Evolutionary conservation across 345 rosid species (phyloP).

Genomic region (Rubroshorea leprosula): DNA sequence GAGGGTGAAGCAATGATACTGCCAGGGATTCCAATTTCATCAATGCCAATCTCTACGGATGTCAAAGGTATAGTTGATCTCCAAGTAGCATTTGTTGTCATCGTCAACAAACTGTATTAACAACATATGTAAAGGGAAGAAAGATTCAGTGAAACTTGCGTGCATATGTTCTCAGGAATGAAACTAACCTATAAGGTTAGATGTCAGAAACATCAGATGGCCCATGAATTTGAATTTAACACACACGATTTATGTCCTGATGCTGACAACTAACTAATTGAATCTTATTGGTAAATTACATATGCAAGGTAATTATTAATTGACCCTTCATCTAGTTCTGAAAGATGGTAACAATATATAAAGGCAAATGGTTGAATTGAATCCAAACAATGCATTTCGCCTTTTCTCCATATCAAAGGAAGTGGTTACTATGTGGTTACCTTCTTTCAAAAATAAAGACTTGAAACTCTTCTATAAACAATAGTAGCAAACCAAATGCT

Average conservation of each 20-base stretch:
- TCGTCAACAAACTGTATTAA: slow-evolving; percentile 69
- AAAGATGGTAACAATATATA: no score
- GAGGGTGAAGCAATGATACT: slow-evolving; percentile 5
- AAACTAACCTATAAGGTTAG: background rate
- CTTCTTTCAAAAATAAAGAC: no score
- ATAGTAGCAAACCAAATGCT: no score
- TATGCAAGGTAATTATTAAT: no score
- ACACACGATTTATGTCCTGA: slow-evolving; percentile 9
- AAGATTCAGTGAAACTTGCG: background rate
- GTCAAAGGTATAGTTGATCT: slow-evolving; percentile 86
- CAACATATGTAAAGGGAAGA: slow-evolving; percentile 1
- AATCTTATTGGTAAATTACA: slow-evolving; percentile 7
- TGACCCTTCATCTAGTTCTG: no score
- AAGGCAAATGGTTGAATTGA: no score
- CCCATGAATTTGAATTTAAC: slow-evolving; percentile 10
- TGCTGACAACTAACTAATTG: slow-evolving; percentile 14
- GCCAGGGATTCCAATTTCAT: slow-evolving; percentile 7
- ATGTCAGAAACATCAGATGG: no score
- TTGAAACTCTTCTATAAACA: no score
- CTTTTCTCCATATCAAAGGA: no score
- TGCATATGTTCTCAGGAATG: background rate
- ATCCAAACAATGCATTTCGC: no score
- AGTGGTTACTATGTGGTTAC: no score
- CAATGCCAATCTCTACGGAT: slow-evolving; percentile 72
- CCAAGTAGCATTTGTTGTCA: slow-evolving; percentile 78